Percentiles rank a stretch among this genome's conserved stretches.
phyloP scores from a whole-genome alignment of 2,329 filamentous ascomycete genomes.

The Colletotrichum brevisporum region DNA sequence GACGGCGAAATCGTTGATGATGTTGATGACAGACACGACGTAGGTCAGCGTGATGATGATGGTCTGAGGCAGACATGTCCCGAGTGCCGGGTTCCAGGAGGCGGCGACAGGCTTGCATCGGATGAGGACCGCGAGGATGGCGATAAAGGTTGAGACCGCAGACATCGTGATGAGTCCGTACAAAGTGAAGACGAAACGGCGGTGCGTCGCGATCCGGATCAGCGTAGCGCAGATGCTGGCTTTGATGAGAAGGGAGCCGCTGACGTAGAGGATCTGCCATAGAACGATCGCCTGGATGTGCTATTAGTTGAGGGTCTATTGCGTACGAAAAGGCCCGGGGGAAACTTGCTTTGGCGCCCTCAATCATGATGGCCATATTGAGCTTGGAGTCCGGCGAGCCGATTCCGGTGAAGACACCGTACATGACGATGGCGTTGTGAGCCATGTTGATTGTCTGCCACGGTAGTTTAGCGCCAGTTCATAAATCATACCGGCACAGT shows the following conservation, averaged over 20 bases:
- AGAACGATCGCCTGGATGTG: background rate
- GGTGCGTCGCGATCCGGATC: slow-evolving; percentile 45
- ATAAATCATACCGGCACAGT: rapidly evolving
- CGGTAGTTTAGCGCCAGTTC: background rate
- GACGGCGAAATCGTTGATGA: slow-evolving; percentile 47
- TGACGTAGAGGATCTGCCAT: slow-evolving; percentile 5
- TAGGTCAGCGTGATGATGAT: slow-evolving; percentile 47
- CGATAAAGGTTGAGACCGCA: slow-evolving; percentile 40
- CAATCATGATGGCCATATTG: background rate
- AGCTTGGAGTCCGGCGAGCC: slow-evolving; percentile 3
- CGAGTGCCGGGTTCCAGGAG: slow-evolving; percentile 43
- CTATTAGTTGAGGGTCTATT: background rate
- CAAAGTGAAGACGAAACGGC: slow-evolving; percentile 40
- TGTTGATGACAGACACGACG: slow-evolving; percentile 47
- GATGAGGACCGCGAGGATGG: slow-evolving; percentile 43
- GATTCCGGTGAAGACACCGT: background rate
- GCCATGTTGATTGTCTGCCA: background rate
- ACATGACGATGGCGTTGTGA: background rate
- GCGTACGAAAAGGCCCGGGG: no score
- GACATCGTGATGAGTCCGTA: slow-evolving; percentile 13
- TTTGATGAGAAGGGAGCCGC: slow-evolving; percentile 42
- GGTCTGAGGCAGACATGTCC: slow-evolving; percentile 43
- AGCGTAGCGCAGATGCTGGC: slow-evolving; percentile 47
- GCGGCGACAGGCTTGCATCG: slow-evolving; percentile 46
- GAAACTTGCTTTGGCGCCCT: background rate